Base-by-base conservation (phyloP, 768 basidiomycete species). In the Auriculariales sp. region DNA sequence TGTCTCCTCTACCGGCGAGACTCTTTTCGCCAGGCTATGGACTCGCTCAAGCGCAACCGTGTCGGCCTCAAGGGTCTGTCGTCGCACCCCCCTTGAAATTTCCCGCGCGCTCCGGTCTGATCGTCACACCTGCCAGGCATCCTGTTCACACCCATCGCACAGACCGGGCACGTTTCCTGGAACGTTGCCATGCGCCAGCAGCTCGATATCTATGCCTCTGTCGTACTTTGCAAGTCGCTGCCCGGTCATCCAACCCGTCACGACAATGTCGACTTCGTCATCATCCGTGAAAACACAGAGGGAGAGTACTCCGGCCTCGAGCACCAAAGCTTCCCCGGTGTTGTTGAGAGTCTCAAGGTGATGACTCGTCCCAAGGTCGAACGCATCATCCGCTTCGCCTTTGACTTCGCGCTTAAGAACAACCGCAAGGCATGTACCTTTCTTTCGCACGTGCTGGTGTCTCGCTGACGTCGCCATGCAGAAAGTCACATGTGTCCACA, bases 401-500 rank as follows among this genome's bases (percentile, higher is more conserved):
- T 99, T 61, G 95, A 99, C 67, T 99, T 97, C 66, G 95, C 95
- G 36, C 70, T 95, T 55, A 98, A 95, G 77, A 99, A 99, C 71
- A 81, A 85, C 67, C 81, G 95, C 67, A 98, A 98, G 81, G 92
- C 83, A 50, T 47, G 69, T 54, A 49, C 28, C 31, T 32, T 45
- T 28, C 48, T 53, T 44, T 2, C 57, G 27, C 24, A 46, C 46
- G 19, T 17, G 17, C 14, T 12, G 10, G 42, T 19, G 31, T 12
- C 12, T 24, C 12, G 19, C 17, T 22, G 3, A 15, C 44, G 31
- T 36, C 25, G 39, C 5, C 44, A 27, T 46, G 25, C 28, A 94
- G 91, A 98, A 94, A 85, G 94, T 99, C 57, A 99, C 95, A 34
- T 97, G 93, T 62, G 92, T 99, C 39, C 95, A 99, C 80, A 99